phyloP scores from a whole-genome alignment of 2,329 filamentous ascomycete species.

The Cordyceps cicadae region DNA sequence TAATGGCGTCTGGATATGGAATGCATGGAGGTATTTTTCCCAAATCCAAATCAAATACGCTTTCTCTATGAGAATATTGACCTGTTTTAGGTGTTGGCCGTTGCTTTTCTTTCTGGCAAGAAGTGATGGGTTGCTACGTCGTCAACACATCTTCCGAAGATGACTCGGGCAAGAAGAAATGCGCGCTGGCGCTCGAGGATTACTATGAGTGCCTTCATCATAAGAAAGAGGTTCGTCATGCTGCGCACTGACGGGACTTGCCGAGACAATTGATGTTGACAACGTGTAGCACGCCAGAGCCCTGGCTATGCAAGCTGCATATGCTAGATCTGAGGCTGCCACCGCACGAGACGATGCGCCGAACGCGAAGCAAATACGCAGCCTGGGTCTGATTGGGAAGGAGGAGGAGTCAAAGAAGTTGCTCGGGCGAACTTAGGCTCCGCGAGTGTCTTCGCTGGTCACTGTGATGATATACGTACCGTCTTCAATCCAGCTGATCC shows the following conservation, averaged over 20 bases:
- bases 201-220: conserved; percentile 99
- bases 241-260: too few species aligned
- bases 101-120: conserved; percentile 99
- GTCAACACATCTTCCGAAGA: conserved; percentile 80
- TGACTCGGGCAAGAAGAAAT: conserved; percentile 77
- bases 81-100: conserved; percentile 52
- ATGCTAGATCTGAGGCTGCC: conserved; percentile 68
- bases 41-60: too few species aligned
- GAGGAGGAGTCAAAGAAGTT: conserved; percentile 69
- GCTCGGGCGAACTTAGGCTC: conserved; percentile 26
- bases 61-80: not conserved
- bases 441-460: not conserved
- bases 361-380: conserved; percentile 78
- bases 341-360: conserved; percentile 73
- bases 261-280: conserved; percentile 7
- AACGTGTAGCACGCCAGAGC: conserved; percentile 63
- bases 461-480: not conserved
- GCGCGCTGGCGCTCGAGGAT: conserved; percentile 76
- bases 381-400: conserved; percentile 73
- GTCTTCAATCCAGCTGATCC: too few species aligned
- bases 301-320: conserved; percentile 71
- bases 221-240: conserved; percentile 82
- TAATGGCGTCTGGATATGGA: conserved; percentile 77
- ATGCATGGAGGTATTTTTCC: conserved; percentile 62
- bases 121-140: conserved; percentile 96